Base-by-base conservation (phyloP, 2,329 filamentous ascomycete species). In the Ophiocordyceps robertsii region DNA sequence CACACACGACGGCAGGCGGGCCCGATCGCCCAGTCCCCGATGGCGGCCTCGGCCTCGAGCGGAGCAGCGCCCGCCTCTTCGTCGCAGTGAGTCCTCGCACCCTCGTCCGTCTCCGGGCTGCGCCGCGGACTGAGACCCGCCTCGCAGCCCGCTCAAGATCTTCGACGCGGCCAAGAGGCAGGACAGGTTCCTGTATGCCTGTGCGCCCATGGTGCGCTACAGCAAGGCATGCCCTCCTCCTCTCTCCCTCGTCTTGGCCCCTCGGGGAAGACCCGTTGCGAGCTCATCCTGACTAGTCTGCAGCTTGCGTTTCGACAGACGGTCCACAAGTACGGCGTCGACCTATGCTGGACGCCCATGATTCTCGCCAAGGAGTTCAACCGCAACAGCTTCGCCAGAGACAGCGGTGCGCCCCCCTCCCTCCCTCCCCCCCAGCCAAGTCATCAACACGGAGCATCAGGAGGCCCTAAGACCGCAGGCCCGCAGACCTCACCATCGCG, bases 281-380 rank as follows among this genome's bases (percentile, higher is more conserved):
- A n/a, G n/a, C 47, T 51, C 19, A 51, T 41, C 43, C 21, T 44
- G 17, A 37, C 17, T 17, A 2, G 33, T 47, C 29, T 31, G 53
- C 48, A 82, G 71, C 70, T 84, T 36, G 80, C 81, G 38, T 84
- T 85, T 54, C 73, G 81, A 39, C 73, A 82, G 50, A 79, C 80
- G 0, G 75, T 80, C 3, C 69, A 77, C 47, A 65, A 73, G 39
- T 84, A 81, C 56, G 75, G 73, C 39, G 73, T 74, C 14, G 80
- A 84, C 56, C 56, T 84, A 7, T 77, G 73, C 49, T 84, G 80
- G 73, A 83, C 80, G 2, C 81, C 81, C 37, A 84, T 84, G 81
- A 75, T 82, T 43, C 63, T 82, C 3, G 77, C 78, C 41, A 82
- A 81, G 53, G 78, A 82, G 54, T 82, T 82, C 56, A 81, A 81